Conservation (phyloP, 2,329 filamentous ascomycete genomes). For the Calonectria hongkongensis region DNA sequence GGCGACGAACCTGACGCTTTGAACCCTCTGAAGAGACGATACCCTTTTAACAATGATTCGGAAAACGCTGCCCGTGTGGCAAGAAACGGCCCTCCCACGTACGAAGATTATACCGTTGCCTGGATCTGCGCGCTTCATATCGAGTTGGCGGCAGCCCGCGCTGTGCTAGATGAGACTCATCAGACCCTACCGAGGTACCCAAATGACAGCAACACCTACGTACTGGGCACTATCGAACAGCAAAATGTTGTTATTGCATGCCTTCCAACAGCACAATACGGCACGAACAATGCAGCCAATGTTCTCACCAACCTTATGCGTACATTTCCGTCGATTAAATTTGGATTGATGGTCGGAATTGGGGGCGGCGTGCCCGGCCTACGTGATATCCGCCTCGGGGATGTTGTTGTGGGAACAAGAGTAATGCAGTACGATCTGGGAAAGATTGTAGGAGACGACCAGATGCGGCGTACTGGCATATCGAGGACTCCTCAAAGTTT, state of each 20-base stretch:
- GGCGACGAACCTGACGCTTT: background rate
- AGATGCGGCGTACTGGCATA: conserved; percentile 22
- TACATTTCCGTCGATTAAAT: conserved; percentile 64
- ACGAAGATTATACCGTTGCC: conserved; percentile 49
- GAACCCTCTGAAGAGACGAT: background rate
- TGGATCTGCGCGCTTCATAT: conserved; percentile 57
- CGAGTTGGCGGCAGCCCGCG: conserved; percentile 54
- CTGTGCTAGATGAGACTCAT: conserved; percentile 55
- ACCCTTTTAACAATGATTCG: background rate
- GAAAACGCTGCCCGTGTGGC: background rate
- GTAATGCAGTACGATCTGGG: conserved; percentile 55
- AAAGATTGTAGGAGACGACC: conserved; percentile 37
- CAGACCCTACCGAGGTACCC: background rate
- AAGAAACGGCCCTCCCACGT: background rate
- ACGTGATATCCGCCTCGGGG: conserved; percentile 51
- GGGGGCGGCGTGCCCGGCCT: conserved; percentile 43
- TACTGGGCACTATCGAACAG: conserved; percentile 41
- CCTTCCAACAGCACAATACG: conserved; percentile 47
- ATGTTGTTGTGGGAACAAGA: conserved; percentile 52
- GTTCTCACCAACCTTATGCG: conserved; percentile 48
- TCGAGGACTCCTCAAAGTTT: background rate
- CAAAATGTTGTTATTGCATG: conserved; percentile 57
- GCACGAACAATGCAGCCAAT: conserved; percentile 48
- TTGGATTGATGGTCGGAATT: conserved; percentile 52
- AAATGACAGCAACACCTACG: conserved; percentile 53